Conservation (phyloP, 805 yeast species). For the Candida lessepsii region DNA sequence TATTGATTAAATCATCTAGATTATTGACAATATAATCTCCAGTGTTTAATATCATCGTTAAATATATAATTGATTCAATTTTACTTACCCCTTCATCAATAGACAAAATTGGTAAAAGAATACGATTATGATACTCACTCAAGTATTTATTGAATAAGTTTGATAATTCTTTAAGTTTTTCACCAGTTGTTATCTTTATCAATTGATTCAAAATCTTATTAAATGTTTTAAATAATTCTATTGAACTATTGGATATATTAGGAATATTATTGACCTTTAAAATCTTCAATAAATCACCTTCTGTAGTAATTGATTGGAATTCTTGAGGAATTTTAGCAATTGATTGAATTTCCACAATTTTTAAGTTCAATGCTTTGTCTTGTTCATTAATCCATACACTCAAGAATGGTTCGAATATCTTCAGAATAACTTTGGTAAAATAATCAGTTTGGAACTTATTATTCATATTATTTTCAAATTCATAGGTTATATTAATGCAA, state of each 20-base stretch:
- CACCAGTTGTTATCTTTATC: slow-evolving; percentile 33
- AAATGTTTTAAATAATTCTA: slow-evolving; percentile 79
- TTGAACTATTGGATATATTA: slow-evolving; percentile 79
- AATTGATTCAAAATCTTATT: slow-evolving; percentile 72
- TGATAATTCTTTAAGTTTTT: slow-evolving; percentile 52
- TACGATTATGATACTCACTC: slow-evolving; percentile 37
- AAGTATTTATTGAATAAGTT: slow-evolving; percentile 66
- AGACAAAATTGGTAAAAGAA: slow-evolving; percentile 32
- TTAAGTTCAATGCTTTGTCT: slow-evolving; percentile 58
- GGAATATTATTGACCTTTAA: slow-evolving; percentile 49
- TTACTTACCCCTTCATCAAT: slow-evolving; percentile 39
- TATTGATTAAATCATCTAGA: slow-evolving; percentile 70
- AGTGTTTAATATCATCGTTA: slow-evolving; percentile 77
- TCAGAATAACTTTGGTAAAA: slow-evolving; percentile 49
- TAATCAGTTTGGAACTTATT: slow-evolving; percentile 54
- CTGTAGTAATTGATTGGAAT: slow-evolving; percentile 16
- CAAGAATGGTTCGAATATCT: slow-evolving; percentile 81
- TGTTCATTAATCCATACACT: slow-evolving; percentile 86
- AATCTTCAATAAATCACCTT: slow-evolving; percentile 33
- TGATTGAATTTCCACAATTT: slow-evolving; percentile 62
- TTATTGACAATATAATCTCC: slow-evolving; percentile 87
- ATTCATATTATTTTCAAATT: slow-evolving; percentile 75
- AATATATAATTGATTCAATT: slow-evolving; percentile 61
- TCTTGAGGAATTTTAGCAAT: slow-evolving; percentile 52
- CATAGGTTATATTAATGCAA: slow-evolving; percentile 73